Conservation (phyloP, 2,329 filamentous ascomycete genomes). For the Karstenula rhodostoma region DNA sequence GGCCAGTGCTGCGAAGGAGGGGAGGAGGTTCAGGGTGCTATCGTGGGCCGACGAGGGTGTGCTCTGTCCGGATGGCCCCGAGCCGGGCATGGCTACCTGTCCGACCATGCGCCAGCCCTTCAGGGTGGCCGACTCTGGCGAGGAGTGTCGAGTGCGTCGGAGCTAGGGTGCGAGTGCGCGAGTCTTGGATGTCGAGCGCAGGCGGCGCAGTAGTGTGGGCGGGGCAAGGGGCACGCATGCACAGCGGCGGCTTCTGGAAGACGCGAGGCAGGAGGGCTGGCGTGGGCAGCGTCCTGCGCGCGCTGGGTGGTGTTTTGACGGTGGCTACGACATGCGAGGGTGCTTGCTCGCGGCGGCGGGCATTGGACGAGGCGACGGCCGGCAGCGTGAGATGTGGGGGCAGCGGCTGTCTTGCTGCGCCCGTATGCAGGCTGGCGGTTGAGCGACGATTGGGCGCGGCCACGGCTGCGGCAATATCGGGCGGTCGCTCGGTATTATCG, state of each 20-base stretch:
- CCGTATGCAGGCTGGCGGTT: not conserved
- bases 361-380: not conserved
- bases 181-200: constrained; percentile 8
- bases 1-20: constrained; percentile 22
- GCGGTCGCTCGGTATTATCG: not conserved
- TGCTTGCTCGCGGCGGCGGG: not conserved
- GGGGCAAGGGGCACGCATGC: constrained; percentile 15
- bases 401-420: constrained; percentile 6
- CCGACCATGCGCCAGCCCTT: constrained; percentile 2
- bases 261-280: constrained; percentile 1
- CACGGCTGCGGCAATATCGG: constrained; percentile 4
- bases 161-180: constrained; percentile 1
- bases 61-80: constrained; percentile 2
- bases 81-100: constrained; percentile 6
- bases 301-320: not conserved
- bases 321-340: constrained; percentile 14
- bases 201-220: constrained; percentile 13
- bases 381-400: not conserved
- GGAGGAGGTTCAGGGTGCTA: constrained; percentile 3
- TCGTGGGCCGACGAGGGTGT: not conserved
- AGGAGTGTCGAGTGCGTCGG: not conserved
- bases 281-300: constrained; percentile 7
- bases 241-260: constrained; percentile 19
- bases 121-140: not conserved
- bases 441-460: constrained; percentile 1